Evolutionary conservation across 2,329 filamentous ascomycete species (phyloP).

Genomic region (Pseudofabraea citricarpa): DNA sequence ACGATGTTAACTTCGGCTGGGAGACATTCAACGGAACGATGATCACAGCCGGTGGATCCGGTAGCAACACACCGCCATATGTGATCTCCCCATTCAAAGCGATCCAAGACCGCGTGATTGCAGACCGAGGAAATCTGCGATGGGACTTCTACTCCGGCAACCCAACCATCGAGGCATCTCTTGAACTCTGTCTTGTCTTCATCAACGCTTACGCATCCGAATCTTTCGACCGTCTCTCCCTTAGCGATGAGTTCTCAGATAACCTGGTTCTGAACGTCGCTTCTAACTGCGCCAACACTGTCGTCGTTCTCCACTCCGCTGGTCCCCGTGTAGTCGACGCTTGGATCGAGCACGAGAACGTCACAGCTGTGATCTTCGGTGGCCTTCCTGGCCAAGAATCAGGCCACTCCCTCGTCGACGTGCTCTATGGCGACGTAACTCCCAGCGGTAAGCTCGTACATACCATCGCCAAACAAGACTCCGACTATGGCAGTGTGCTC

Average conservation of each 20-base stretch:
- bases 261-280: constrained; percentile 55
- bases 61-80: constrained; percentile 51
- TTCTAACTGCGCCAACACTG: constrained; percentile 42
- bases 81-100: constrained; percentile 6
- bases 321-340: constrained; percentile 54
- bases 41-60: constrained; percentile 45
- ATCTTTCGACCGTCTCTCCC: constrained; percentile 61
- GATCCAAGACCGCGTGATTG: constrained; percentile 3
- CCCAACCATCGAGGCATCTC: constrained; percentile 53
- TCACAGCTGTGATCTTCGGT: constrained; percentile 56
- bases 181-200: constrained; percentile 49
- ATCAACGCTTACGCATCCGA: constrained; percentile 72
- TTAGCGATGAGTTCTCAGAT: constrained; percentile 41
- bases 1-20: constrained; percentile 2
- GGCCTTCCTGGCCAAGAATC: constrained; percentile 57
- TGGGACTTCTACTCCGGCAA: constrained; percentile 30
- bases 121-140: not conserved
- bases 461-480: constrained; percentile 56
- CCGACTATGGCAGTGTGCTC: constrained; percentile 44
- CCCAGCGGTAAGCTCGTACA: constrained; percentile 36
- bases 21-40: constrained; percentile 11
- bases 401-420: constrained; percentile 54
- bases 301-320: constrained; percentile 62
- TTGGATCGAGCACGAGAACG: constrained; percentile 50
- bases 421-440: constrained; percentile 56